Percentiles rank a stretch among this genome's conserved stretches.
Evolutionary conservation across 2,329 filamentous ascomycete species (phyloP).

Genomic region (Aspergillus tanneri): DNA sequence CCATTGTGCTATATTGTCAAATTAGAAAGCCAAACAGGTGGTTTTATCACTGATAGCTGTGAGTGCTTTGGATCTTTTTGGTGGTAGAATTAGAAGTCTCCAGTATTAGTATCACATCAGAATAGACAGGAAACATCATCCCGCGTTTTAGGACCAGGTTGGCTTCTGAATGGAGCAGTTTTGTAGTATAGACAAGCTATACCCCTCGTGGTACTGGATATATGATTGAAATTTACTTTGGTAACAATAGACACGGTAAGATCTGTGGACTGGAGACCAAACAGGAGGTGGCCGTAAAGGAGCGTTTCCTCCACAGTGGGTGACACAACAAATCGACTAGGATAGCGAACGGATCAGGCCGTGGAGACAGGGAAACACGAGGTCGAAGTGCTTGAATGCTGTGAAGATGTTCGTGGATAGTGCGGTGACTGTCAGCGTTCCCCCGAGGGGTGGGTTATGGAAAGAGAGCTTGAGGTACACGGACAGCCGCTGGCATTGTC

Average conservation of each 20-base stretch:
- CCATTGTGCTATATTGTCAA: constrained; percentile 30
- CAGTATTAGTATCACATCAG: constrained; percentile 16
- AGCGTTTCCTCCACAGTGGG: not conserved
- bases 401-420: constrained; percentile 9
- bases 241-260: too few relatives aligned
- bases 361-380: constrained; percentile 11
- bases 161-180: too few relatives aligned
- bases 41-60: not conserved
- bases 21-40: too few relatives aligned
- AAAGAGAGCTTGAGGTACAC: not conserved
- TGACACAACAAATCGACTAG: not conserved
- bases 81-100: constrained; percentile 22
- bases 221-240: too few relatives aligned
- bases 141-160: not conserved
- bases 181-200: too few relatives aligned
- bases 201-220: too few relatives aligned
- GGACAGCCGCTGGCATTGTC: not conserved
- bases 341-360: constrained; percentile 1
- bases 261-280: too few relatives aligned
- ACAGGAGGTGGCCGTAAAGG: too few relatives aligned
- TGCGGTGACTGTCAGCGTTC: constrained; percentile 28
- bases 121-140: constrained; percentile 3
- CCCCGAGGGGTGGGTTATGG: constrained; percentile 18
- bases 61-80: constrained; percentile 4
- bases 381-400: constrained; percentile 2